Base-by-base conservation (phyloP, 148 eudicot species). In the Chenopodium suecicum region DNA sequence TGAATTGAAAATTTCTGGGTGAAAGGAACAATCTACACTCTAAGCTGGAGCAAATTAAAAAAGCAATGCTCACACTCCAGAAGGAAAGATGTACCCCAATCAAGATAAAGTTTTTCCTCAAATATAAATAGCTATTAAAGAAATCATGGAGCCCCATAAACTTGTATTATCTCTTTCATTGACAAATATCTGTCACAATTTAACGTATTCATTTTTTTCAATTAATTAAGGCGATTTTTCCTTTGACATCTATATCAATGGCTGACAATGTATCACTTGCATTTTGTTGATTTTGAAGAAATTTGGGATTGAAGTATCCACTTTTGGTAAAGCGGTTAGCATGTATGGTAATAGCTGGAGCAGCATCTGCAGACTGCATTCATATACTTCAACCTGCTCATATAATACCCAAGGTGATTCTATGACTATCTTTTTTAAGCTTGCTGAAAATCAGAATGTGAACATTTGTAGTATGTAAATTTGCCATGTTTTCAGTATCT, bases 291-390 rank as follows among this genome's bases (percentile, higher is more conserved):
- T 78, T n/a, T 77, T 89, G 83, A 86, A 96, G 99, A 83, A 65
- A 82, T 75, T 87, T 86, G 80, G 91, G 94, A 75, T 74, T 96
- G 84, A 96, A 96, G 85, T 94, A 92, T 86, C 99, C 99, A 14
- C 91, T 96, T 76, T 83, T 96, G 64, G 93, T 89, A 65, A 96
- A 94, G 87, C 85, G 99, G 69, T 88, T 96, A 84, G 98, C 99
- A 48, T 96, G 97, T 82, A 89, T 91, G 94, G 91, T 91, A 66
- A 85, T 90, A 52, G 87, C 95, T 65, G 98, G 98, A 84, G 86
- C 76, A 75, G 87, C 90, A 63, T 78, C 92, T 84, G 76, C 87
- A 23, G 90, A 89, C 70, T 84, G 85, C 84, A 87, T 96, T 63
- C 88, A 91, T 44, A 89, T 96, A 85, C 99, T 96, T 86, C 99